Evolutionary conservation across 2,329 filamentous ascomycete genomes (phyloP).

Genomic region (Fusarium multiceps): DNA sequence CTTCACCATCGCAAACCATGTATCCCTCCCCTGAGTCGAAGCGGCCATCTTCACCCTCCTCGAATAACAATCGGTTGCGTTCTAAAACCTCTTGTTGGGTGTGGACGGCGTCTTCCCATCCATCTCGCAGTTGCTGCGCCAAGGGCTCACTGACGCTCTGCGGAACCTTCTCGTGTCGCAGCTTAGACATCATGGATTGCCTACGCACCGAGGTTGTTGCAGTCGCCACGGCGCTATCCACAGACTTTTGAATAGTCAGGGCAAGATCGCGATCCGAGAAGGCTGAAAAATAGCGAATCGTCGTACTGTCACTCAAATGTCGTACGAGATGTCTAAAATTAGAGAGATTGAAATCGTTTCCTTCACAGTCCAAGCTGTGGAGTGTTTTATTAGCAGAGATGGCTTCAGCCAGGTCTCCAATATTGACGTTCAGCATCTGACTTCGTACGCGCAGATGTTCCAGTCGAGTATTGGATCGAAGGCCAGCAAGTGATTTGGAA

Average conservation of each 20-base stretch:
- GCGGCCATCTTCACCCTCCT: conserved; percentile 45
- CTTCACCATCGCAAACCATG: conserved; percentile 41
- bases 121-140: conserved; percentile 53
- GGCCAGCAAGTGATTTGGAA: conserved; percentile 60
- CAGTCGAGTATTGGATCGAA: conserved; percentile 57
- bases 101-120: conserved; percentile 53
- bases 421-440: conserved; percentile 65
- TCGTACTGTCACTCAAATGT: conserved; percentile 56
- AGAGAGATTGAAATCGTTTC: conserved; percentile 66
- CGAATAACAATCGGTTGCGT: conserved; percentile 49
- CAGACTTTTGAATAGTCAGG: conserved; percentile 50
- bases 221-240: conserved; percentile 46
- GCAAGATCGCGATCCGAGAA: conserved; percentile 54
- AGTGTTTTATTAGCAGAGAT: conserved; percentile 62
- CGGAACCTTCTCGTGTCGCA: conserved; percentile 49
- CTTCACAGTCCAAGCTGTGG: conserved; percentile 64
- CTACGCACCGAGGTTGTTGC: conserved; percentile 46
- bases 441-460: conserved; percentile 66
- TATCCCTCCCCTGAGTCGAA: conserved; percentile 26
- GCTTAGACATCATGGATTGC: conserved; percentile 51
- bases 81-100: conserved; percentile 51
- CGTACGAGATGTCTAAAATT: conserved; percentile 61
- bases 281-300: conserved; percentile 58
- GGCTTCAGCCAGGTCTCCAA: conserved; percentile 63
- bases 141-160: conserved; percentile 48